Evolutionary conservation across 2,329 filamentous ascomycete genomes (phyloP), one percentile per base, ranked within the genome.

Genomic region (Aspergillus sp.): DNA sequence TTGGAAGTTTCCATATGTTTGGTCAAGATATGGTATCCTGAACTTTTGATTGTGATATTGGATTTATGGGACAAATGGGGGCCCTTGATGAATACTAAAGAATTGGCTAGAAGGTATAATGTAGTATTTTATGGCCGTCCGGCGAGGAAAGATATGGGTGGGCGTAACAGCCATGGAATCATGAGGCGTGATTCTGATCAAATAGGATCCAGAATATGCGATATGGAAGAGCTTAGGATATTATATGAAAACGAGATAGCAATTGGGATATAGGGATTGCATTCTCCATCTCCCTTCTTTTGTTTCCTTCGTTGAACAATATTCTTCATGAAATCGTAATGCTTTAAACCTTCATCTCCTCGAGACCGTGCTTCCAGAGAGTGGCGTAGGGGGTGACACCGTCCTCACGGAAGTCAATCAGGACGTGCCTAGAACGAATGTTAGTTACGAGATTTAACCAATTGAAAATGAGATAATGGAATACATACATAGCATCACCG

Each of bases 321-420:
- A 57, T 62, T 61, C 58, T 58, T 59, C 56, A 51, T 48, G 48
- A 50, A 61, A 53, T 55, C 50, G 54, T 45, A 51, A 41, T 31
- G 53, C 52, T 64, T 73, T 93, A 99, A 69, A 98, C 92, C 90
- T 99, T 98, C 84, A 86, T 87, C 82, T 89, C 88, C 69, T 81
- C 82, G 65, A 98, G 80, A 73, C 93, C 95, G 81, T 97, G 90
- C 87, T 98, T 97, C 93, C 93, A 98, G 82, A 96, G 81, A 67
- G 86, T 90, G 70, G 96, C 83, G 75, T 85, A 99, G 60, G 95
- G 95, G 56, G 93, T 98, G 68, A 89, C 78, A 77, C 95, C 95
- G 71, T 98, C 95, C 77, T 96, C 93, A 71, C 95, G 93, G 86
- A 96, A 99, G 86, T 97, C 96, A 75, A 97, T 89, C 67, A 97